Conservation (phyloP, 2,329 filamentous ascomycete genomes). For the Aureobasidium sp. region DNA sequence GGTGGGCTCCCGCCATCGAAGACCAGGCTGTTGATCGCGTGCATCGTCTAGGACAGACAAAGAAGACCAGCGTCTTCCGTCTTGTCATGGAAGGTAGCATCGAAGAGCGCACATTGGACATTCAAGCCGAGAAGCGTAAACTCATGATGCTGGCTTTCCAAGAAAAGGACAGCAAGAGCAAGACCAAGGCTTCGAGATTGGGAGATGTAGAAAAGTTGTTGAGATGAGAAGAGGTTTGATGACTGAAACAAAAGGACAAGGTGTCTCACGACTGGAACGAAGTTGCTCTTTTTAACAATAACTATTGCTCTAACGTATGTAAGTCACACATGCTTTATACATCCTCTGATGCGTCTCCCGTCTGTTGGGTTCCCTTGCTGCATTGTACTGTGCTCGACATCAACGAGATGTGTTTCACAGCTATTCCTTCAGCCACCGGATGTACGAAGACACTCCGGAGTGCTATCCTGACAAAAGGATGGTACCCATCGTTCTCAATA, state of each 20-base stretch:
- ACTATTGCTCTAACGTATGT: neutral
- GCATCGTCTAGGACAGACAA: conserved; percentile 73
- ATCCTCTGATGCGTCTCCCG: no score
- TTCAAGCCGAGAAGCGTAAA: conserved; percentile 70
- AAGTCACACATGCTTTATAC: no score
- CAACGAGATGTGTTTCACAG: no score
- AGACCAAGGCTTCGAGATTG: conserved; percentile 43
- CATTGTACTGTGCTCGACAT: neutral
- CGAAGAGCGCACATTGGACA: conserved; percentile 69
- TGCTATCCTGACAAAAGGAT: no score
- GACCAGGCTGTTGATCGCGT: conserved; percentile 87
- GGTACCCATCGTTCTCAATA: no score
- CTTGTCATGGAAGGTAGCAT: conserved; percentile 72
- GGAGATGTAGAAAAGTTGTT: conserved; percentile 36
- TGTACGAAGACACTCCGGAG: no score
- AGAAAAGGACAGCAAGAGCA: conserved; percentile 52
- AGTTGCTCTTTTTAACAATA: neutral
- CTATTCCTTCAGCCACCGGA: no score
- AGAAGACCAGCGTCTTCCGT: conserved; percentile 69
- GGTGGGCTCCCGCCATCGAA: conserved; percentile 91
- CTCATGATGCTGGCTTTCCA: conserved; percentile 71
- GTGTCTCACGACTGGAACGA: neutral
- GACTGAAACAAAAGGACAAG: neutral
- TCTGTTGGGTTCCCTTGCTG: no score
- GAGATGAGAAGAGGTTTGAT: neutral